Conservation (phyloP, 345 rosid species). For the Camelina hispida region DNA sequence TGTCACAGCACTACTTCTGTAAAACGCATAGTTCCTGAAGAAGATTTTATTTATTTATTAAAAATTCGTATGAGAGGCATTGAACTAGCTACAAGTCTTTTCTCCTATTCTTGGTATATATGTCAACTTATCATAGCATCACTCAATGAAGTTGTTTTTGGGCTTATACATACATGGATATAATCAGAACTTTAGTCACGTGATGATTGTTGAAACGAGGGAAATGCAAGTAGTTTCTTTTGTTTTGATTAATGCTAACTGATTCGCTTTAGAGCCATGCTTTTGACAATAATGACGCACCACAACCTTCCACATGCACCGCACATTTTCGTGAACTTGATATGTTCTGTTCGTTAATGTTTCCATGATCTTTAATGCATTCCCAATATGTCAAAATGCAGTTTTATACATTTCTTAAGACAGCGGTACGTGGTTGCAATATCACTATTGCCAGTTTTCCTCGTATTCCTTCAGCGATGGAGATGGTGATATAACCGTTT, state of each 20-base stretch:
- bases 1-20: too few relatives aligned
- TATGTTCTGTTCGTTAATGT: not conserved
- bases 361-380: conserved; percentile 12
- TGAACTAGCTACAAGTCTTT: too few relatives aligned
- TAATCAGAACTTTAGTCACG: not conserved
- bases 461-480: conserved; percentile 70
- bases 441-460: conserved; percentile 63
- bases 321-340: not conserved
- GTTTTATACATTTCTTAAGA: conserved; percentile 86
- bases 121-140: conserved; percentile 37
- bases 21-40: too few relatives aligned
- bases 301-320: not conserved
- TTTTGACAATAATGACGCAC: not conserved
- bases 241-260: not conserved
- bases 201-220: not conserved
- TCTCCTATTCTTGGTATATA: conserved; percentile 63
- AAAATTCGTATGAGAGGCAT: too few relatives aligned
- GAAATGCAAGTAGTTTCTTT: not conserved
- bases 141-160: conserved; percentile 13
- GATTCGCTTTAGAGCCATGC: not conserved
- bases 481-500: conserved; percentile 54
- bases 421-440: conserved; percentile 59
- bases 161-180: not conserved
- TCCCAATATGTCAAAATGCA: conserved; percentile 45
- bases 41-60: too few relatives aligned